Evolutionary conservation across 2,329 filamentous ascomycete species (phyloP), one percentile per base, ranked within the genome.

Genomic region (Alternaria sp.): DNA sequence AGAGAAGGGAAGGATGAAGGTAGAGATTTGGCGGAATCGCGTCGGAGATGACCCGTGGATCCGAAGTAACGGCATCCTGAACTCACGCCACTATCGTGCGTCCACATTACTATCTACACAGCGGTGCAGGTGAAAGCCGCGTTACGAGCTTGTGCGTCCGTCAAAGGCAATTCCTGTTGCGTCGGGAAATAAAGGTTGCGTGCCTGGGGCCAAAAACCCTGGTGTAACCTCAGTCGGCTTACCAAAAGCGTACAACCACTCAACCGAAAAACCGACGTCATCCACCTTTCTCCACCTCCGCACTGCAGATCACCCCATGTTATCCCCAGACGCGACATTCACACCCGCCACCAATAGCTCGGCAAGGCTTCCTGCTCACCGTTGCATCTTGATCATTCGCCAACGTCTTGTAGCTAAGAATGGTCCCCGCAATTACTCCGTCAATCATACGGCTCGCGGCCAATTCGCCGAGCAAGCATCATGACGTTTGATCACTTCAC

Each of bases 261-360:
- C 46, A 32, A 34, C 30, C 46, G 30, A 12, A 41, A 41, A 32
- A n/a, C 30, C 46, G 46, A 48, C 46, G 46, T 48, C 46, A 48
- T 48, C 46, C 46, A 14, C 44, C 18, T 20, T 48, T 48, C 18
- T 24, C 30, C 46, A 48, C 46, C 46, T 48, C 46, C 46, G 46
- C 46, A 48, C 18, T 11, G 46, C 30, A 48, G 46, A 48, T 48
- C 30, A 34, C 30, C 44, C 28, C 44, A 48, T 48, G 28, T 7
- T 30, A 32, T 20, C 44, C 44, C 44, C 46, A 48, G 46, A 48
- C 46, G 1, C 46, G 44, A 22, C 30, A 36, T 48, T 36, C 32
- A 14, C 9, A 36, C 30, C 18, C 30, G 18, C 46, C 46, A 34
- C 46, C 18, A 48, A 48, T 24, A 36, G 30, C 46, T 24, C 30